Conservation (phyloP, 139 green algal species). For the Picochlorum sp. region DNA sequence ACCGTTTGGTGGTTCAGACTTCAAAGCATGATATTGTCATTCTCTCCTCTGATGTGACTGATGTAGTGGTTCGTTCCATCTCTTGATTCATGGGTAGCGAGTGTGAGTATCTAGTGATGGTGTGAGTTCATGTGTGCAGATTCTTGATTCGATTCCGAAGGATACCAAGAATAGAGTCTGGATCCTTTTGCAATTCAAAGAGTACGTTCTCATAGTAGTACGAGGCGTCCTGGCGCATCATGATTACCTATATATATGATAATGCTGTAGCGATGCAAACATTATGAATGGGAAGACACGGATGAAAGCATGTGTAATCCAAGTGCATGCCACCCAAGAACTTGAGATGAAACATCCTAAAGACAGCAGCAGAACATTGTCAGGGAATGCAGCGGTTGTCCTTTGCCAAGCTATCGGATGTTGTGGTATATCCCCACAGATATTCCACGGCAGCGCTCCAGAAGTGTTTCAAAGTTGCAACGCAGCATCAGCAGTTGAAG, state of each 20-base stretch:
- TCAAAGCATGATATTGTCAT: constrained; percentile 16
- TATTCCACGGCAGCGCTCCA: constrained; percentile 9
- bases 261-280: background rate
- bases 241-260: background rate
- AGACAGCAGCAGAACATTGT: background rate
- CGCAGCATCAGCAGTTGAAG: constrained; percentile 9
- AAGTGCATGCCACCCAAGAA: constrained; percentile 13
- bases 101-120: background rate
- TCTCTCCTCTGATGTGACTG: constrained; percentile 12
- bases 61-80: constrained; percentile 20
- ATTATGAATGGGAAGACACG: constrained; percentile 25
- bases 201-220: background rate
- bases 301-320: constrained; percentile 15
- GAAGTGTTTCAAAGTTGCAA: constrained; percentile 7
- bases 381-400: constrained; percentile 20
- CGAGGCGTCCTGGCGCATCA: background rate
- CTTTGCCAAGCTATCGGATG: constrained; percentile 27
- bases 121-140: background rate
- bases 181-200: constrained; percentile 18
- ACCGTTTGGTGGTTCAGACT: constrained; percentile 21
- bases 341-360: constrained; percentile 16
- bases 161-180: constrained; percentile 28
- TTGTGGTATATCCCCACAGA: background rate
- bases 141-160: constrained; percentile 24
- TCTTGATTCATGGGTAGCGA: background rate